Conservation (phyloP, 768 basidiomycete species). For the Trichaptum fuscoviolaceum region DNA sequence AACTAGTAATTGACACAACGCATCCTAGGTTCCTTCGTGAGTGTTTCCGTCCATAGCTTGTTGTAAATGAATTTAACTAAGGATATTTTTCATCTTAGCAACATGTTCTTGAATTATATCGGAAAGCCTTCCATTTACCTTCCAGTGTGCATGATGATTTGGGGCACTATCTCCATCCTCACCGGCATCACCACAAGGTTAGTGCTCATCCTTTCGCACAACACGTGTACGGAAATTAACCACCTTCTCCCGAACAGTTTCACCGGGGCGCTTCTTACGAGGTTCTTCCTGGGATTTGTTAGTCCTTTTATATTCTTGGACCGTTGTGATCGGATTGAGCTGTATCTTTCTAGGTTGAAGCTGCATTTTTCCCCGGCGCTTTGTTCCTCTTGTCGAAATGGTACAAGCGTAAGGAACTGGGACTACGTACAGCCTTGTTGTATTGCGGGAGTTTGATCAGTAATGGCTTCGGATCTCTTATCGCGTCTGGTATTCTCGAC, state of each 20-base stretch:
- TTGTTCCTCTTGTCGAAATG: constrained; percentile 61
- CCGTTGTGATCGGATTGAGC: background rate
- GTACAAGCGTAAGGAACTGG: constrained; percentile 72
- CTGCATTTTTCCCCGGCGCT: constrained; percentile 67
- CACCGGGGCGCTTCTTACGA: constrained; percentile 54
- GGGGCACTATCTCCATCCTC: constrained; percentile 57
- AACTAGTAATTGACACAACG: background rate
- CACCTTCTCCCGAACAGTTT: constrained; percentile 37
- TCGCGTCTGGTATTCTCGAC: constrained; percentile 71
- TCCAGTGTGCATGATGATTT: constrained; percentile 60
- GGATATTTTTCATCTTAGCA: constrained; percentile 34
- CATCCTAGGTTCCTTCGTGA: constrained; percentile 43
- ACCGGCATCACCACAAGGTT: constrained; percentile 45
- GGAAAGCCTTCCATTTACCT: constrained; percentile 67
- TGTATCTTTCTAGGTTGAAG: constrained; percentile 32
- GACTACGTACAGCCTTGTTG: constrained; percentile 60
- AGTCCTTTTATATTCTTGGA: constrained; percentile 23
- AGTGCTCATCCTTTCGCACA: constrained; percentile 1
- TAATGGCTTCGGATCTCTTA: constrained; percentile 77
- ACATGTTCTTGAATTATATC: constrained; percentile 63
- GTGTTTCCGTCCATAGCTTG: constrained; percentile 17
- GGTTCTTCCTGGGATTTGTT: constrained; percentile 76
- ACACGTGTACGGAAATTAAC: constrained; percentile 12
- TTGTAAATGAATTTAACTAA: background rate
- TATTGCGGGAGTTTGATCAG: constrained; percentile 70